Evolutionary conservation across 305 asterid species (phyloP), one percentile per base, ranked within the genome.

Genomic region (Fraxinus angustifolia): DNA sequence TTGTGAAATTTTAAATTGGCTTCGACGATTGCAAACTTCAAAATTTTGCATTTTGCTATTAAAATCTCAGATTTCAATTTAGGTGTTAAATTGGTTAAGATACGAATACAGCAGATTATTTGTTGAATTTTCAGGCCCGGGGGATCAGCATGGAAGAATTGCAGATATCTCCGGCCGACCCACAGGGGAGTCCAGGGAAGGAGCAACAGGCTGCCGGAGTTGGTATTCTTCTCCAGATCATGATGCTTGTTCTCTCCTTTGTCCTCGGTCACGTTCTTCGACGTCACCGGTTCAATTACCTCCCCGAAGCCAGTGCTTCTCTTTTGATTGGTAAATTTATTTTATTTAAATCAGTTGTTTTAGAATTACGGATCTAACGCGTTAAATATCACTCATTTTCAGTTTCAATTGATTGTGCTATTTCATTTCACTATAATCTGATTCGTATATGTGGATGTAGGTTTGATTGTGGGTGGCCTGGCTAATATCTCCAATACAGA

Each of bases 261-360:
- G 94, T 95, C 74, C 94, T 95, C 75, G 99, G 99, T 36, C 99
- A 95, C 86, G 94, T 95, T 77, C 98, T 95, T 78, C 98, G 99
- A 31, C 98, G 99, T 42, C 98, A 87, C 82, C 92, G 94, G 73
- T 90, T 95, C 85, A 93, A 95, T 85, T 95, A 95, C 86, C 95
- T 95, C 50, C 98, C 99, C 17, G 99, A 95, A 91, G 99, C 99
- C 30, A 95, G 98, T 81, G 99, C 99, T 77, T 95, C 99, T 34
- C 99, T 95, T 68, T 87, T 95, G 87, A 95, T 95, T 83, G 98
- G 99, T 95, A 83, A 50, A 40, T 74, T 62, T 56, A 19, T 75
- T 85, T 80, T 11, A 45, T 30, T 58, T 60, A 33, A 30, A 74
- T 12, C 36, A 35, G 23, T 50, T 50, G 0, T 50, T 2, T 50